These are phyloP conservation scores for Tetrahymena borealis DNA, from an alignment of 73 alveolate genomes.

Conservation along the genomic window DNA sequence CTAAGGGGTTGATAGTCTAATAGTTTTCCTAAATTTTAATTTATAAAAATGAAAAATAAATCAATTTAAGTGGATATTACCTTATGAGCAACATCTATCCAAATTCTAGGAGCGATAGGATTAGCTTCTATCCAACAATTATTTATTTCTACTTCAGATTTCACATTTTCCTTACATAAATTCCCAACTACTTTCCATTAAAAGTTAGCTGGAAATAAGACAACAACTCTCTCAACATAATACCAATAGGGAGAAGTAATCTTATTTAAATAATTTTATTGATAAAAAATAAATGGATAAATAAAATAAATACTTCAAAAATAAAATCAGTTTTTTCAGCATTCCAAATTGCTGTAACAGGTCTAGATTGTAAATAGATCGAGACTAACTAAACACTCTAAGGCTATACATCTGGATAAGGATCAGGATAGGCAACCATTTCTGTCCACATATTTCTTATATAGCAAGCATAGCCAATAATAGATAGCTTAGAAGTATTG, in stretches of 20 bases:
- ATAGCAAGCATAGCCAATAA: neutral
- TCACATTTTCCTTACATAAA: neutral
- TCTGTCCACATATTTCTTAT: neutral
- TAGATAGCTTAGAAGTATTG: neutral
- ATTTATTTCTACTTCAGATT: neutral
- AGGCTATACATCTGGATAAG: neutral
- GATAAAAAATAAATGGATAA: neutral
- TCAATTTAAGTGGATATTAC: neutral
- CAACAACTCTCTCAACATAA: neutral
- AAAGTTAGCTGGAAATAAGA: neutral
- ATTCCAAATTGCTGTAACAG: neutral
- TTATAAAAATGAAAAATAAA: neutral
- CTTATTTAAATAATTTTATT: neutral
- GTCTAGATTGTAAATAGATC: neutral
- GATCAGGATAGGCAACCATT: neutral
- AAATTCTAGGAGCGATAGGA: neutral
- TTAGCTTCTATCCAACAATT: neutral
- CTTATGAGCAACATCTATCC: neutral
- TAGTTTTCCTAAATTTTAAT: neutral
- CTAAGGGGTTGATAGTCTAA: neutral
- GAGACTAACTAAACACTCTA: neutral
- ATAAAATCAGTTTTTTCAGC: neutral
- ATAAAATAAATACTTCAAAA: neutral
- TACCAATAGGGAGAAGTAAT: neutral
- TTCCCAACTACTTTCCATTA: neutral